Evolutionary conservation across 2,329 filamentous ascomycete genomes (phyloP).

Genomic region (Ophiosphaerella herpotricha): DNA sequence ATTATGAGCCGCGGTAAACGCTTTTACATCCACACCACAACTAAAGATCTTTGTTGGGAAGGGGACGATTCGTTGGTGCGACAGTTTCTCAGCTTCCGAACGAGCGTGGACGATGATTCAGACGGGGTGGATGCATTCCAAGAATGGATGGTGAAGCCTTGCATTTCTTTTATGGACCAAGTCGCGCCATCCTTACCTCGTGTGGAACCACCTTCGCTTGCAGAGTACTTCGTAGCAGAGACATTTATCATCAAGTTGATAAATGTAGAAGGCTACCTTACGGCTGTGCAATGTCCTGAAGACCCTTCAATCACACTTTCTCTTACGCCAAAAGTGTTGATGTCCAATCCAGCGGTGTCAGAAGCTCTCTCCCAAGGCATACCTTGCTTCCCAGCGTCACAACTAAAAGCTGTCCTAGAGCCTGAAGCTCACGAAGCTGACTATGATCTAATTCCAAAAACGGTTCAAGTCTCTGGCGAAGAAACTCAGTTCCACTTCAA

Average conservation of each 20-base stretch:
- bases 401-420: neutral
- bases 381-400: neutral
- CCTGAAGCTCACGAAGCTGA: neutral
- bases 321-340: neutral
- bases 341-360: neutral
- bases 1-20: neutral
- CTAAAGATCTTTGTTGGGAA: neutral
- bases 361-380: neutral
- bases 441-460: neutral
- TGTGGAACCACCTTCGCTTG: neutral
- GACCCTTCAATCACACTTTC: neutral
- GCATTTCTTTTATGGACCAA: neutral
- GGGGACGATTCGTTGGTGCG: neutral
- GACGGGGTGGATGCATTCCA: neutral
- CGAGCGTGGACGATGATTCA: neutral
- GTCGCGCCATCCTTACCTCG: neutral
- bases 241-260: neutral
- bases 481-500: neutral
- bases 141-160: neutral
- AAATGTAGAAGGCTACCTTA: neutral
- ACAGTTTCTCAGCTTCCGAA: neutral
- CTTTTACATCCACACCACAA: neutral
- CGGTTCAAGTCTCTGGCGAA: neutral
- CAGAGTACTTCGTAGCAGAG: neutral
- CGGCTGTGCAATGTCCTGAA: neutral